Conservation (phyloP, 2,329 filamentous ascomycete species). For the Exophiala alcalophila region DNA sequence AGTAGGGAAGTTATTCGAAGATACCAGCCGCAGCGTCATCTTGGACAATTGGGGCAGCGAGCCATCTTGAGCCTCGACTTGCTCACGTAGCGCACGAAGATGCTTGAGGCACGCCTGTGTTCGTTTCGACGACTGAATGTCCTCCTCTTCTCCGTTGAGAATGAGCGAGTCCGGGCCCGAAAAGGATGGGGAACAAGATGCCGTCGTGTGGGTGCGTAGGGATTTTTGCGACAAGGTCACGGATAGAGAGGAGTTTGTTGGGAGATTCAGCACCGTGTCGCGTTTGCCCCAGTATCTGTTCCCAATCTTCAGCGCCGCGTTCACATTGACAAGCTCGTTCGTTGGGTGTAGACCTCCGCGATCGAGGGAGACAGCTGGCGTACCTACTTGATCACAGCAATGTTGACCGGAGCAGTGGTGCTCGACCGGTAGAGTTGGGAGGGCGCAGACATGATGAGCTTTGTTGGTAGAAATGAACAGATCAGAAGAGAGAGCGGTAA, state of each 20-base stretch:
- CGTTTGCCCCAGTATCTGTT: slow-evolving; percentile 92
- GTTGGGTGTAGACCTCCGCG: slow-evolving; percentile 9
- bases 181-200: slow-evolving; percentile 78
- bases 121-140: slow-evolving; percentile 74
- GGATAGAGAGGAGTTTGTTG: slow-evolving; percentile 95
- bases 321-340: background rate
- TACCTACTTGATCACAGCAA: slow-evolving; percentile 34
- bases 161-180: slow-evolving; percentile 64
- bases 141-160: slow-evolving; percentile 78
- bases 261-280: slow-evolving; percentile 87
- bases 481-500: no score
- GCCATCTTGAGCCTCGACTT: slow-evolving; percentile 68
- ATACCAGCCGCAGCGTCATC: slow-evolving; percentile 79
- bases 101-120: slow-evolving; percentile 94
- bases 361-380: slow-evolving; percentile 26
- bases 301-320: no score
- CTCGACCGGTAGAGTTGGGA: slow-evolving; percentile 74
- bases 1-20: slow-evolving; percentile 98
- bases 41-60: slow-evolving; percentile 78
- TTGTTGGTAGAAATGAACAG: no score
- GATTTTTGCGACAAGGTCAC: slow-evolving; percentile 94
- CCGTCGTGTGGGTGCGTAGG: slow-evolving; percentile 92
- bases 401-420: slow-evolving; percentile 69
- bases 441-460: slow-evolving; percentile 24
- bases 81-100: slow-evolving; percentile 71